phyloP scores from a whole-genome alignment of 306 rosid genomes.

The Rosa persica region DNA sequence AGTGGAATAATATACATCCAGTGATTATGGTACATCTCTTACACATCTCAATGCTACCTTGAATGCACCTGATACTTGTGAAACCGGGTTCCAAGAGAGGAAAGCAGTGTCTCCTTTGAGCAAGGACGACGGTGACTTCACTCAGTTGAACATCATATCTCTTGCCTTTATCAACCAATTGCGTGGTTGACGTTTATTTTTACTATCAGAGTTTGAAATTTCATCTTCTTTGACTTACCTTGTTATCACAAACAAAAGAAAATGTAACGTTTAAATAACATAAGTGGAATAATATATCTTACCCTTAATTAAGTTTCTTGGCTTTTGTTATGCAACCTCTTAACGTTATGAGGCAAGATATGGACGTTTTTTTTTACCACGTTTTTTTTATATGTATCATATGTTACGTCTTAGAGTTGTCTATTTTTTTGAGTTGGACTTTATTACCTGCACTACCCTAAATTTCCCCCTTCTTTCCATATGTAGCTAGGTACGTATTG shows the following conservation, averaged over 20 bases:
- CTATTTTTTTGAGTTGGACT: too few species aligned
- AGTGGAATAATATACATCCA: not conserved
- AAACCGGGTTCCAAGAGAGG: not conserved
- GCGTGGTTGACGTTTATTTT: not conserved
- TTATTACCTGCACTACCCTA: too few species aligned
- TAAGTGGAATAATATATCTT: not conserved
- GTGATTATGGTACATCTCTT: not conserved
- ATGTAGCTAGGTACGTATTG: too few species aligned
- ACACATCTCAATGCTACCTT: not conserved
- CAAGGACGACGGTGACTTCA: not conserved
- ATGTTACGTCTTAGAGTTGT: too few species aligned
- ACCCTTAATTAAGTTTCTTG: not conserved
- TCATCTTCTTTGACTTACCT: not conserved
- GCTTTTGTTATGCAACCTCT: too few species aligned
- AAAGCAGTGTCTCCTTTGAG: not conserved
- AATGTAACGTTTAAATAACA: not conserved
- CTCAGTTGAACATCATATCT: not conserved
- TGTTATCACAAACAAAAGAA: not conserved
- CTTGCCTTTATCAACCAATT: not conserved
- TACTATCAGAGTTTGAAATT: not conserved
- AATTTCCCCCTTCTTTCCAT: too few species aligned
- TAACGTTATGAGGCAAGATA: too few species aligned
- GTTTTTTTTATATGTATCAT: too few species aligned
- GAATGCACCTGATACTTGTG: slow-evolving; percentile 4
- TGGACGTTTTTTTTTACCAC: too few species aligned